These are phyloP conservation scores for Neurospora sp. DNA, from an alignment of 495 filamentous ascomycete species.

Conservation along the genomic window DNA sequence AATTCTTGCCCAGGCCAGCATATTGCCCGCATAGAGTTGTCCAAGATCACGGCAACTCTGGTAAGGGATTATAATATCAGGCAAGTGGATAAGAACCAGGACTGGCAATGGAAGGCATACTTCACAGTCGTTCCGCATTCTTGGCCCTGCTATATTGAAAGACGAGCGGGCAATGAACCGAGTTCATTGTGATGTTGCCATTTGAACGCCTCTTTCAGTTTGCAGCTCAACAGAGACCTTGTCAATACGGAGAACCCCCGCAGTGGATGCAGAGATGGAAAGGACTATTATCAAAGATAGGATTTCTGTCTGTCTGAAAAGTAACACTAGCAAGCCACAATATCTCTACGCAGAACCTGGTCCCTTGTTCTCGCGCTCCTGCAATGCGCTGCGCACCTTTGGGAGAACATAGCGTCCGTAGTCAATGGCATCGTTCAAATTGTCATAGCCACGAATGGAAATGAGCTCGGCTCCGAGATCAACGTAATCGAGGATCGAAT, in stretches of 20 bases:
- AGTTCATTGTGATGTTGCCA: neutral
- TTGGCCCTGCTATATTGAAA: slow-evolving; percentile 26
- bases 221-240: neutral
- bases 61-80: slow-evolving; percentile 31
- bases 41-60: neutral
- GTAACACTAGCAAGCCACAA: neutral
- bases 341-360: neutral
- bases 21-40: neutral
- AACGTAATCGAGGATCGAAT: slow-evolving; percentile 44
- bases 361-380: slow-evolving; percentile 16
- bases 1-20: neutral
- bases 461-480: slow-evolving; percentile 42
- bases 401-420: slow-evolving; percentile 43
- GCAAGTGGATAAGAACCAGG: slow-evolving; percentile 25
- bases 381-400: slow-evolving; percentile 30
- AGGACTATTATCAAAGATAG: neutral
- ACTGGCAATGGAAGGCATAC: slow-evolving; percentile 29
- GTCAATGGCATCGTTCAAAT: slow-evolving; percentile 44
- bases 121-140: slow-evolving; percentile 30
- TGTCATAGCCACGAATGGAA: slow-evolving; percentile 46
- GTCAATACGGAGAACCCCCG: neutral
- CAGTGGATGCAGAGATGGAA: neutral
- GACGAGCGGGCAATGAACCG: neutral
- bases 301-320: neutral
- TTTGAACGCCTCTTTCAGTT: neutral